Conservation (phyloP, 345 rosid species). For the Excoecaria agallocha region DNA sequence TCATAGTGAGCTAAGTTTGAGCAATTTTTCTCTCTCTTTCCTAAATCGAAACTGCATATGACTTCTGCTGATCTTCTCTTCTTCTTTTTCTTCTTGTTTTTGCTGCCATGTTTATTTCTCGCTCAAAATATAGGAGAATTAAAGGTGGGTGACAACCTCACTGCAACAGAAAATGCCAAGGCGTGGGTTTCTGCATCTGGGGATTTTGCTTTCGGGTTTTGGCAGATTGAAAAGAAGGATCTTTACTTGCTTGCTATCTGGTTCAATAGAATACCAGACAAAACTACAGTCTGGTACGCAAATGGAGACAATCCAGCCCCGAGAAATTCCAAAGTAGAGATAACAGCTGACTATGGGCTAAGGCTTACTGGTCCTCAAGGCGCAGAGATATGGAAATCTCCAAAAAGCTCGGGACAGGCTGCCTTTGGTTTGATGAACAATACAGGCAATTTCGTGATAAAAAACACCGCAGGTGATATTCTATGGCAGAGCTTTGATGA, state of each 20-base stretch:
- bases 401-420: background rate
- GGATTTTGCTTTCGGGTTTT: conserved; percentile 40
- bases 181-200: conserved; percentile 31
- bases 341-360: conserved; percentile 21
- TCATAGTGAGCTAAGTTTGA: no score
- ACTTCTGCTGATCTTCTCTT: conserved; percentile 21
- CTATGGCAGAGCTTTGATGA: conserved; percentile 36
- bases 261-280: conserved; percentile 28
- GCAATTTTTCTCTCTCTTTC: no score
- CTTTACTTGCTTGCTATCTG: conserved; percentile 37
- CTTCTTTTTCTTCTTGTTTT: conserved; percentile 28
- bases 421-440: conserved; percentile 28
- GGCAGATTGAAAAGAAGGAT: conserved; percentile 7
- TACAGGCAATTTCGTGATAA: conserved; percentile 30
- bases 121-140: no score
- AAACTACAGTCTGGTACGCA: conserved; percentile 36
- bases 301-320: conserved; percentile 19
- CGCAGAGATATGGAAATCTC: conserved; percentile 25
- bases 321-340: conserved; percentile 25
- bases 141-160: no score
- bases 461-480: background rate
- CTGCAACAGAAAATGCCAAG: background rate
- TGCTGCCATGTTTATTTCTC: no score
- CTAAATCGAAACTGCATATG: conserved; percentile 16
- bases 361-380: conserved; percentile 27